Conservation (phyloP, 1,284 basidiomycete species). For the Apiotrichum sp. region DNA sequence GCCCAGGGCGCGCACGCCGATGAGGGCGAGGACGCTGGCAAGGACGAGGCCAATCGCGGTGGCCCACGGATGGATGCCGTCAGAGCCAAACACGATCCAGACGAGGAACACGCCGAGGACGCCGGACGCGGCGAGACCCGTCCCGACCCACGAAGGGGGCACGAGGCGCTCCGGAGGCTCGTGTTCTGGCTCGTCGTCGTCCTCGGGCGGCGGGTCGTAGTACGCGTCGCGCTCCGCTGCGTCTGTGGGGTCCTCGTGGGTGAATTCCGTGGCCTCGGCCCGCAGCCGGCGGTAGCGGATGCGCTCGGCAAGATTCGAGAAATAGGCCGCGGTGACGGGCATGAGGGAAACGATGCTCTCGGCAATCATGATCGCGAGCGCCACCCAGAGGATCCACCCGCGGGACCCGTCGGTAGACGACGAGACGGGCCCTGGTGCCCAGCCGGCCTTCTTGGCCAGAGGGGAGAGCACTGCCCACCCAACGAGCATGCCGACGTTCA, state of each 20-base stretch:
- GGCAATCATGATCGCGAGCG: conserved; percentile 85
- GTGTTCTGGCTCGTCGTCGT: conserved; percentile 59
- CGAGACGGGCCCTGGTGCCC: conserved; percentile 83
- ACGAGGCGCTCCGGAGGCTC: conserved; percentile 78
- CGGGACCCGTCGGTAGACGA: conserved; percentile 77
- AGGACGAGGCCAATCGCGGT: conserved; percentile 76
- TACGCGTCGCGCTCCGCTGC: conserved; percentile 32
- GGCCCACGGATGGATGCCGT: conserved; percentile 92
- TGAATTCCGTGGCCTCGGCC: conserved; percentile 1
- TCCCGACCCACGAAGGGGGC: conserved; percentile 67
- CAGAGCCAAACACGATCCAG: conserved; percentile 77
- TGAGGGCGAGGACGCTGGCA: conserved; percentile 74
- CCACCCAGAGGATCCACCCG: conserved; percentile 94
- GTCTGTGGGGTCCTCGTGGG: conserved; percentile 10
- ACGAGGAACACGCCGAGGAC: conserved; percentile 69
- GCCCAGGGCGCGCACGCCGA: conserved; percentile 84
- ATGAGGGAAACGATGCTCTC: conserved; percentile 81
- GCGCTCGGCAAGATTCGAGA: conserved; percentile 45
- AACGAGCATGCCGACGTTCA: conserved; percentile 91
- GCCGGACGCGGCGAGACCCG: conserved; percentile 62
- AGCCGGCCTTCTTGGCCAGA: conserved; percentile 68
- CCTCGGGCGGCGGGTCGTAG: conserved; percentile 26
- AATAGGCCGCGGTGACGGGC: conserved; percentile 59
- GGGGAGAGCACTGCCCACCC: conserved; percentile 92
- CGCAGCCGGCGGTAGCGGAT: conserved; percentile 17